These are phyloP conservation scores for Candida coquimbonensis DNA, from an alignment of 805 yeast genomes.

Conservation along the genomic window DNA sequence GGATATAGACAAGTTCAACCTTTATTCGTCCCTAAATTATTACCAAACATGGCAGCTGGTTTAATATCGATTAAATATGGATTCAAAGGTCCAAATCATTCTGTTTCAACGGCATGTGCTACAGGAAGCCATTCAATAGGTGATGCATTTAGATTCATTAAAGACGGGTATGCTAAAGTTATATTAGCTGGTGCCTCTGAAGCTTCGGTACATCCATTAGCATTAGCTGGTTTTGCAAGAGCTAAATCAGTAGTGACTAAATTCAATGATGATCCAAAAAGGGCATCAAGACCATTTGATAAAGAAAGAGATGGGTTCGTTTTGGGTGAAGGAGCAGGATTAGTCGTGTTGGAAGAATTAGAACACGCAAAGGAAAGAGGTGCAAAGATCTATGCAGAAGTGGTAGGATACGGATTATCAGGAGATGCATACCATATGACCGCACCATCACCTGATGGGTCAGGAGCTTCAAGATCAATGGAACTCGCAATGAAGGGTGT, in stretches of 20 bases:
- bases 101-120: constrained; percentile 94
- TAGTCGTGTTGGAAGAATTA: constrained; percentile 66
- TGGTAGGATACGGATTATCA: constrained; percentile 82
- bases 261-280: constrained; percentile 52
- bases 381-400: constrained; percentile 68
- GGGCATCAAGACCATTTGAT: constrained; percentile 88
- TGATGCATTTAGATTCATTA: constrained; percentile 79
- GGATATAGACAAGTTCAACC: constrained; percentile 78
- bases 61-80: constrained; percentile 75
- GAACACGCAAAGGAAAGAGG: constrained; percentile 68
- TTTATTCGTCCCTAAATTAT: constrained; percentile 71
- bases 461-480: constrained; percentile 85
- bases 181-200: constrained; percentile 96
- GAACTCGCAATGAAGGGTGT: constrained; percentile 54
- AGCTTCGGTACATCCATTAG: constrained; percentile 75
- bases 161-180: constrained; percentile 73
- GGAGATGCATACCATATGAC: constrained; percentile 94
- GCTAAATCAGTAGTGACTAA: constrained; percentile 71
- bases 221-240: constrained; percentile 86
- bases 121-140: constrained; percentile 93
- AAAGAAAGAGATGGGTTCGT: constrained; percentile 76
- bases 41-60: constrained; percentile 94
- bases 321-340: constrained; percentile 88
- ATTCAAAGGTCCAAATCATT: constrained; percentile 78
- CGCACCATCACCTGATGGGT: constrained; percentile 77